Evolutionary conservation across 345 rosid species (phyloP), one percentile per base, ranked within the genome.

Genomic region (Corchorus capsularis): DNA sequence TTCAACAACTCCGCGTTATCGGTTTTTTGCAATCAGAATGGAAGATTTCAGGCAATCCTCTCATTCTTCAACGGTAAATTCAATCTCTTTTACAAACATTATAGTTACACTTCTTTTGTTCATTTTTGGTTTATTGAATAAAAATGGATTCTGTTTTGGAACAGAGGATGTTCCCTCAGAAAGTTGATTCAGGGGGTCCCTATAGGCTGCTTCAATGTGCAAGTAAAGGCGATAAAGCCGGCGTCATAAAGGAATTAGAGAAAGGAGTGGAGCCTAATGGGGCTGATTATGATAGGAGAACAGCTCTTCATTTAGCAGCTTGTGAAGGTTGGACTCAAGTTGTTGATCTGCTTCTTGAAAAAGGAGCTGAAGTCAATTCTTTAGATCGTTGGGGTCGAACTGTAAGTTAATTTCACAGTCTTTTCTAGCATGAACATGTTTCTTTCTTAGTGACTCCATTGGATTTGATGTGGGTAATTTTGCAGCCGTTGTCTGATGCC

Each of bases 271-370:
- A 83, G 49, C 87, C 87, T 35, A 85, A 84, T 74, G 78, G 83
- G 50, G 83, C 81, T 14, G 92, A 90, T 74, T 90, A 90, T 65
- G 89, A 90, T 60, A 84, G 76, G 85, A 85, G 92, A 70, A 88
- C 94, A 20, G 94, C 92, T 70, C 92, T 90, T 76, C 92, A 87
- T 84, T 80, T 88, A 72, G 90, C 94, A 10, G 83, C 91, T 17
- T 87, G 84, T 45, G 90, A 88, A 82, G 94, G 90, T 45, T 86
- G 88, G 74, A 80, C 79, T 4, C 87, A 84, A 74, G 75, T 90
- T 72, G 90, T 90, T 46, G 66, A 46, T 60, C 69, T 90, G 52
- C 92, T 88, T 78, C 86, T 90, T 5, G 86, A 84, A 75, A 87
- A 77, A 84, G 87, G 87, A 62, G 91, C 94, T 70, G 85, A 81